phyloP scores from a whole-genome alignment of 345 rosid genomes.

The Citrus glauca region DNA sequence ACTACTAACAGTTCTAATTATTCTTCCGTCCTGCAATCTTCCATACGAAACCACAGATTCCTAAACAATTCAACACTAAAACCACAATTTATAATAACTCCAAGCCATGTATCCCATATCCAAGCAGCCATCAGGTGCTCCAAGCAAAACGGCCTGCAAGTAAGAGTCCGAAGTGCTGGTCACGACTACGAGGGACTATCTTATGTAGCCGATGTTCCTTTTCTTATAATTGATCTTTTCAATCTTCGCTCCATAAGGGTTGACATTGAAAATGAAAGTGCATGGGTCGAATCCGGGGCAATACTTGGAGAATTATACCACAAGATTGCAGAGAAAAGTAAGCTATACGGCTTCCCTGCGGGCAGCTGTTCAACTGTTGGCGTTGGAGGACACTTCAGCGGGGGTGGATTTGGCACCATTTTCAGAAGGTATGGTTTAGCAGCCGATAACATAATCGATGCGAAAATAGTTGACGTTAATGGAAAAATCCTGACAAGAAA shows the following conservation, averaged over 20 bases:
- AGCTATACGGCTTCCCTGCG: slow-evolving; percentile 31
- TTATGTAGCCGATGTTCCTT: slow-evolving; percentile 16
- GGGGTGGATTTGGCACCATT: slow-evolving; percentile 39
- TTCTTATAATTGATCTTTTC: slow-evolving; percentile 29
- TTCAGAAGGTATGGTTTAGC: slow-evolving; percentile 34
- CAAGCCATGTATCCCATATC: background rate
- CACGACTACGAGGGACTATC: slow-evolving; percentile 34
- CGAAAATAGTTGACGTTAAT: slow-evolving; percentile 24
- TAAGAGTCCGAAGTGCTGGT: slow-evolving; percentile 12
- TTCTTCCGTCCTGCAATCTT: slow-evolving; percentile 14
- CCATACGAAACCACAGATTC: slow-evolving; percentile 23
- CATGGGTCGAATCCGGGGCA: slow-evolving; percentile 38
- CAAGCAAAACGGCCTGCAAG: background rate
- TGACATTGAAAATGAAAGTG: slow-evolving; percentile 13
- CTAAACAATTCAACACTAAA: slow-evolving; percentile 13
- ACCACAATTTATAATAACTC: background rate
- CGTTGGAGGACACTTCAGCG: slow-evolving; percentile 40
- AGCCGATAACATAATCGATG: slow-evolving; percentile 30
- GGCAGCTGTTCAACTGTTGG: slow-evolving; percentile 40
- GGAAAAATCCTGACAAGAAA: slow-evolving; percentile 24
- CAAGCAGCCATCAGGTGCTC: slow-evolving; percentile 7
- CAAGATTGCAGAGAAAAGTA: slow-evolving; percentile 20
- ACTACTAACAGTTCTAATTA: background rate
- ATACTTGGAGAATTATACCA: slow-evolving; percentile 36
- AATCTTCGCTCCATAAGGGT: slow-evolving; percentile 19